Conservation (phyloP, 176 grass and related monocot species). For the Oryza glumipatula region DNA sequence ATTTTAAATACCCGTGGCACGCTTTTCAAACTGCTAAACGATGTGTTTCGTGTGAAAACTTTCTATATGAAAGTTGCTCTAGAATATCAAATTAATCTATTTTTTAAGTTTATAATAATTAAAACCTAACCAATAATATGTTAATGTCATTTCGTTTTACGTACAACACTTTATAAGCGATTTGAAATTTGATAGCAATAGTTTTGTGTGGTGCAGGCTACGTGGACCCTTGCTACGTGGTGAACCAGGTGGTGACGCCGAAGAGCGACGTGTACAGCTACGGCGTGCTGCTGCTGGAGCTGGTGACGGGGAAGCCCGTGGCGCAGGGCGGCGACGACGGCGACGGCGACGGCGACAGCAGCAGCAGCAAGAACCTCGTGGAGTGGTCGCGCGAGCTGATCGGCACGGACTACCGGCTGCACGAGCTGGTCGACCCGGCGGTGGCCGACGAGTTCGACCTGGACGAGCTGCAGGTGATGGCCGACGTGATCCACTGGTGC, state of each 20-base stretch:
- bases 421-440: constrained; percentile 71
- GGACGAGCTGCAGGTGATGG: constrained; percentile 79
- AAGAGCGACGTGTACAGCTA: constrained; percentile 94
- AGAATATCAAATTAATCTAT: too few species aligned
- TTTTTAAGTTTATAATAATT: too few species aligned
- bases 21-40: too few species aligned
- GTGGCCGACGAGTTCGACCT: constrained; percentile 77
- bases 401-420: constrained; percentile 65
- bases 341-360: too few species aligned
- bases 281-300: constrained; percentile 85
- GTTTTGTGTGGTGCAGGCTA: constrained; percentile 54
- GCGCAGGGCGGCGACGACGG: background rate
- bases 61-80: too few species aligned
- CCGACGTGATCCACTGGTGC: constrained; percentile 84
- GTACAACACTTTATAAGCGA: background rate
- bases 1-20: too few species aligned
- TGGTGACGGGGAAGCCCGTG: constrained; percentile 75
- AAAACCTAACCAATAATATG: too few species aligned
- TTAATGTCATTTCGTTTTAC: too few species aligned
- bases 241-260: constrained; percentile 59
- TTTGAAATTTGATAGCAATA: background rate
- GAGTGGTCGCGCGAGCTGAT: constrained; percentile 71
- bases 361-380: constrained; percentile 44
- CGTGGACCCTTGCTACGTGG: constrained; percentile 70
- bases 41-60: too few species aligned